These are phyloP conservation scores for sorghum (Sorghum bicolor) DNA, from an alignment of 176 grass and related monocot species.

Conservation along the genomic window Sorghum_bicolor_NCBIv3 NC_012878.2:4976001-4976500, in stretches of 20 bases:
- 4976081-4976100: not conserved
- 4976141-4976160: not conserved
- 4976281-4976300: not conserved
- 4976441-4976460: not conserved
- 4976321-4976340: not conserved
- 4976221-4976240: not conserved
- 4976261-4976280: too few relatives aligned
- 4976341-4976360: fast-evolving
- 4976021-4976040: not conserved
- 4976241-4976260: too few relatives aligned
- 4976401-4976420: not conserved
- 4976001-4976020: not conserved
- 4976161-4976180: not conserved
- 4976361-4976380: fast-evolving
- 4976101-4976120: not conserved
- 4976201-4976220: not conserved
- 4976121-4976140: not conserved
- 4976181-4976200: fast-evolving
- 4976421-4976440: too few relatives aligned
- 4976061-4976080: not conserved
- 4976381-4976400: not conserved
- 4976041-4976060: fast-evolving
- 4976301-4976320: not conserved
- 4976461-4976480: not conserved
- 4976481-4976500: not conserved